Evolutionary conservation across 2,329 filamentous ascomycete species (phyloP).

Genomic region (Fusarium torulosum): DNA sequence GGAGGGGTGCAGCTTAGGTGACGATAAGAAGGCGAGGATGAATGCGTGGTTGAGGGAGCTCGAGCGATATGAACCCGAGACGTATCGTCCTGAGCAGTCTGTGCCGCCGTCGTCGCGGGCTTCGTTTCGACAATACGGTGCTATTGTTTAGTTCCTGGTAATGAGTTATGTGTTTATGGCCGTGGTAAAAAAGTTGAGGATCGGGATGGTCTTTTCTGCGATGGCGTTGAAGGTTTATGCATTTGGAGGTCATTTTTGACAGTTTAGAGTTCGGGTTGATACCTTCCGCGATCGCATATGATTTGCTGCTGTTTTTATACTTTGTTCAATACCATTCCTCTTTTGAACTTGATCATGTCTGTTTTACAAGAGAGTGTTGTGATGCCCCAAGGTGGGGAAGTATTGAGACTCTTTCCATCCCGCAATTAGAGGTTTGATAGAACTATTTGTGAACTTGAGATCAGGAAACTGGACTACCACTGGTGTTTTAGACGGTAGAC

Average conservation of each 20-base stretch:
- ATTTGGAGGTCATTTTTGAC: not conserved
- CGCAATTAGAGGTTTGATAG: no score
- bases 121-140: conserved; percentile 33
- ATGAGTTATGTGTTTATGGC: not conserved
- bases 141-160: conserved; percentile 15
- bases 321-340: conserved; percentile 17
- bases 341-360: not conserved
- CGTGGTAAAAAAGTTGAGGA: conserved; percentile 16
- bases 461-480: no score
- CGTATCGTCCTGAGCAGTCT: conserved; percentile 34
- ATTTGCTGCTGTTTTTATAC: conserved; percentile 5
- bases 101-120: conserved; percentile 34
- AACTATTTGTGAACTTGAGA: no score
- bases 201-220: conserved; percentile 6
- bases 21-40: conserved; percentile 50
- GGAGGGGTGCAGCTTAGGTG: conserved; percentile 39
- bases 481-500: no score
- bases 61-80: conserved; percentile 27
- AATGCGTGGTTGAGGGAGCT: conserved; percentile 52
- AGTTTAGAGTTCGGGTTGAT: conserved; percentile 26
- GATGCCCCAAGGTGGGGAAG: not conserved
- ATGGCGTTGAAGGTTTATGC: conserved; percentile 23
- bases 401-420: no score
- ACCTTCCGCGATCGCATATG: conserved; percentile 8
- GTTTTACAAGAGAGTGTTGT: not conserved